These are phyloP conservation scores for Alternaria angustiovoidea DNA, from an alignment of 2,329 filamentous ascomycete genomes.

Conservation along the genomic window DNA sequence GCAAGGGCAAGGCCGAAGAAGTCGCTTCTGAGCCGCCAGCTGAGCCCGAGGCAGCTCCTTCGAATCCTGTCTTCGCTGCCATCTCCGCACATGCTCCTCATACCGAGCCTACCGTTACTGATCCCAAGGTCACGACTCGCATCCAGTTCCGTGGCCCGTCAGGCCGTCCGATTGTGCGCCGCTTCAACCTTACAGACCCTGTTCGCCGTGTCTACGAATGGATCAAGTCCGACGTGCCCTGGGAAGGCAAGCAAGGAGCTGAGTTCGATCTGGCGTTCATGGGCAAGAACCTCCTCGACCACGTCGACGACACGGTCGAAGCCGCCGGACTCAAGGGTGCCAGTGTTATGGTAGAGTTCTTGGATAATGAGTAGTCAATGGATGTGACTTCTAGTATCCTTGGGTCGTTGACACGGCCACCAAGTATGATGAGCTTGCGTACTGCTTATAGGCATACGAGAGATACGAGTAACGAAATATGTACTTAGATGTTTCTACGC, in stretches of 20 bases:
- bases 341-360: constrained; percentile 93
- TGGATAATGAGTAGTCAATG: constrained; percentile 32
- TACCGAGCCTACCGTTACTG: constrained; percentile 72
- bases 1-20: constrained; percentile 50
- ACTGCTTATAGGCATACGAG: background rate
- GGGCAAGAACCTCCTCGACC: constrained; percentile 83
- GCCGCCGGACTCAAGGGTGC: constrained; percentile 89
- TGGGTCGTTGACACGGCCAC: background rate
- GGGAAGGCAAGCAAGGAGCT: constrained; percentile 79
- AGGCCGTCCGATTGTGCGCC: constrained; percentile 81
- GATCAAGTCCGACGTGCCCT: constrained; percentile 83
- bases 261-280: constrained; percentile 89
- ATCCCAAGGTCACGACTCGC: constrained; percentile 77
- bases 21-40: constrained; percentile 24
- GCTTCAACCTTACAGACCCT: constrained; percentile 79
- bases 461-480: background rate
- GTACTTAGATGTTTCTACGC: constrained; percentile 4
- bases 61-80: constrained; percentile 65
- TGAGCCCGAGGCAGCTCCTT: constrained; percentile 20
- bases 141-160: constrained; percentile 84
- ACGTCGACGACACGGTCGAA: constrained; percentile 76
- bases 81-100: constrained; percentile 80
- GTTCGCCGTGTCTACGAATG: constrained; percentile 92
- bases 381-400: background rate
- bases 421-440: background rate